Evolutionary conservation across 2,329 filamentous ascomycete species (phyloP), one percentile per base, ranked within the genome.

Genomic region (Teratosphaeria gauchensis): DNA sequence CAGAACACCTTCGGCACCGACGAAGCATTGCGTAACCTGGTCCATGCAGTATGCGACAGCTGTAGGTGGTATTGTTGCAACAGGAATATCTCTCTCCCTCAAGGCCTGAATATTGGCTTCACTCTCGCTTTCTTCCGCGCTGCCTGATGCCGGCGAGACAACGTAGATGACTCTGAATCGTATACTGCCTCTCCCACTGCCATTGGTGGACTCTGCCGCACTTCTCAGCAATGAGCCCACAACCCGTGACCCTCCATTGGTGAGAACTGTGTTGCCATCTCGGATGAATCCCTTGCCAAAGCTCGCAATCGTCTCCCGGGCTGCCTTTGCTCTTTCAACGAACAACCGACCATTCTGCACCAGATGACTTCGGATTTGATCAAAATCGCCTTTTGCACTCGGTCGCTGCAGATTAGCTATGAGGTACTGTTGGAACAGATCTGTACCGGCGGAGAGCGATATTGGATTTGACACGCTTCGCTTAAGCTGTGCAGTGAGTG

Each of bases 371-470:
- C 89, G 82, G 58, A 95, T 88, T 55, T 87, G 84, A 63, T 92
- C 88, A 74, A 97, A 97, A 70, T 88, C 86, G n/a, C 79, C 80
- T 24, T 78, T 78, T 6, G 79, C 71, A 33, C 61, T 58, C 16
- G 82, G 78, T 61, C 80, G 74, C 71, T 85, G 82, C 66, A 87
- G 73, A 21, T 82, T 90, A 58, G 86, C 85, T 68, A 96, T 87
- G 66, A 99, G 84, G 75, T 95, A 97, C 72, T 92, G 88, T 73
- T 94, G 89, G 79, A 99, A 97, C 60, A 97, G 84, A 73, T 96
- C 92, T 61, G 92, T 96, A 68, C 94, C 94, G 58, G 95, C 94
- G 54, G 89, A 91, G 16, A 97, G 84, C 4, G 92, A 92, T 58
- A 97, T 89, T 14, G 92, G 89, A 76, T 99, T 97, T 7, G 87